Base-by-base conservation (phyloP, 1,284 basidiomycete species). In the Chondrostereum purpureum region DNA sequence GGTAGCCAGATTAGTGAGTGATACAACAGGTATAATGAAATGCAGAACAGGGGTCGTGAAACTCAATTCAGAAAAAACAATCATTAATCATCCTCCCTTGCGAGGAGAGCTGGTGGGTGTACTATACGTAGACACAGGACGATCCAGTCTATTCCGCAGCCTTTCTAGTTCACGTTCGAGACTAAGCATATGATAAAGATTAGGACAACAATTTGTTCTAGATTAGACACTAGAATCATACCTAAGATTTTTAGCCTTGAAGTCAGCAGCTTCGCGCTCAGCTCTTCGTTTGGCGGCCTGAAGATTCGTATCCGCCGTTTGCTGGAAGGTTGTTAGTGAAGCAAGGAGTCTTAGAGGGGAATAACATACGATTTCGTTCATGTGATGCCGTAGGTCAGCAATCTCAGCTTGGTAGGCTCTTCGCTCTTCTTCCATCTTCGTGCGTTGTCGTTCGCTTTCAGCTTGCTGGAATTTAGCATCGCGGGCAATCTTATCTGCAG, bases 231-330 rank as follows among this genome's bases (percentile, higher is more conserved):
- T 34, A 16, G 12, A 40, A 6, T 61, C 79, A 42, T 55, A 88
- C 84, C 73, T 79, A 13, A 88, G 66, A 23, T 79, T 71, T 50
- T 78, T 77, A 62, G 86, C 83, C 61, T 79, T 84, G 53, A 76
- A 77, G 53, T 89, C 86, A 1, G 67, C 74, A 17, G 81, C 82
- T 56, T 89, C 85, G 19, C 85, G 73, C 56, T 88, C 86, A 34
- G 83, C 82, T 41, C 84, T 74, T 39, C 86, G 77, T 60, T 88
- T 88, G 16, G 75, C 77, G 12, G 83, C 70, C 52, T 83, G 78
- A 3, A 88, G 66, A 21, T 76, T 70, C 50, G 69, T 79, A 61
- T 83, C 83, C 36, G 75, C 73, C 5, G 79, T 83, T 79, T 85
- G 83, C 87, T 89, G 43, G 33, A 47, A 31, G 20, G 38, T 17